A percentile compares a stretch with the other conserved stretches of the same genome.
These are phyloP conservation scores for Glycine latifolia DNA, from an alignment of 306 rosid species.

Conservation along the genomic window DNA sequence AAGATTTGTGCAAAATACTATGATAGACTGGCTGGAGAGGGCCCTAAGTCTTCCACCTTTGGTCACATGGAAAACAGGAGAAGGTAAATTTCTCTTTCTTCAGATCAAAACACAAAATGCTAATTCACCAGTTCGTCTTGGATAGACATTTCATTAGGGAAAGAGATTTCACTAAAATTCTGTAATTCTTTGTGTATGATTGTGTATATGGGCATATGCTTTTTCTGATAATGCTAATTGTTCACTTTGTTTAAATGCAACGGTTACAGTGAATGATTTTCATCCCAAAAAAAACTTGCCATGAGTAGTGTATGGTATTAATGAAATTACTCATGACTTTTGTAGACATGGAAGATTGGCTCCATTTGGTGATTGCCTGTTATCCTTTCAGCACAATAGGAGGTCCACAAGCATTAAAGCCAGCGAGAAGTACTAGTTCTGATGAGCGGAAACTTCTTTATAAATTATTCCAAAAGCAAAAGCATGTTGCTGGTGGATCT, in stretches of 20 bases:
- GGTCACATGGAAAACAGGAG: conserved; percentile 71
- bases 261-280: conserved; percentile 27
- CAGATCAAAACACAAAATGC: neutral
- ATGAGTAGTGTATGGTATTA: conserved; percentile 25
- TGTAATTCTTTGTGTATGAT: neutral
- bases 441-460: conserved; percentile 71
- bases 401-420: conserved; percentile 61
- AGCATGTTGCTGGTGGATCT: conserved; percentile 65
- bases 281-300: conserved; percentile 3
- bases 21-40: conserved; percentile 81
- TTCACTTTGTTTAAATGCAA: conserved; percentile 33
- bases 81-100: conserved; percentile 63
- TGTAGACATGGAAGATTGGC: conserved; percentile 93
- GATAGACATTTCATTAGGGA: neutral
- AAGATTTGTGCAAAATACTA: conserved; percentile 52
- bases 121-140: conserved; percentile 12
- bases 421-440: conserved; percentile 65
- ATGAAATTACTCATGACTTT: conserved; percentile 41
- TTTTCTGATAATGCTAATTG: conserved; percentile 23
- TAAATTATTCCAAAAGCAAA: conserved; percentile 84
- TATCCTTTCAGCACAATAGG: conserved; percentile 73
- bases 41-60: conserved; percentile 72
- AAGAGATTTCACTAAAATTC: conserved; percentile 16
- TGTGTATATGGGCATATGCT: conserved; percentile 25
- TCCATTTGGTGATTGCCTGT: conserved; percentile 80